Base-by-base conservation (phyloP, 108 stramenopile species). In the Cyclotella cryptica region DNA sequence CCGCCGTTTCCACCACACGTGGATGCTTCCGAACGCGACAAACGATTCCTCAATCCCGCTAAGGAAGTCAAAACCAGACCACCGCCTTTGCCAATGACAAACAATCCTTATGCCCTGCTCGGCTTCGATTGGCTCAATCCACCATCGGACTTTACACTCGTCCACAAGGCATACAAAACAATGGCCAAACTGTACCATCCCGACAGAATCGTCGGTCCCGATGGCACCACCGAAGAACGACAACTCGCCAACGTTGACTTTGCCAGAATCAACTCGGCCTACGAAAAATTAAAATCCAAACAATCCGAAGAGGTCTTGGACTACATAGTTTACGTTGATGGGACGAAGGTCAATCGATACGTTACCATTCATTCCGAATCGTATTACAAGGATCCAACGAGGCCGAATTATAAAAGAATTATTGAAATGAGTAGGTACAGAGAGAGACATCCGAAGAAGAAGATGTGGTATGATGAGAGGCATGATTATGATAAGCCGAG, bases 161-260 rank as follows among this genome's bases (percentile, higher is more conserved):
- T 71, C 40, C 41, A 43, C 17, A 9, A 19, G 15, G 71, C 71
- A 0, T 71, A 71, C 71, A 58, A 60, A 18, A 26, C 29, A 39
- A 52, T n/a, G 8, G 59, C 30, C 1, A 60, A 58, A 43, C 39
- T 40, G 22, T 71, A 71, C 17, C 71, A 71, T 71, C 71, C 71
- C 17, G 71, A 71, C 40, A 29, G 24, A 11, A 2, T 27, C 10
- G 9, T 71, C 10, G 21, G 43, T 46, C 55, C 71, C 14, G 71
- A 71, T 43, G 42, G 39, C 24, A 71, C 55, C 1, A 10, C n/a
- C 1, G 26, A 21, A 44, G 71, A 71, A 42, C 35, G 58, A 46
- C 21, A 42, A 22, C 24, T 39, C 40, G 55, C 55, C 1, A 60
- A 29, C 44, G 6, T 19, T 5, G 40, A 71, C 27, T 71, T 71